Conservation (phyloP, 139 green algal genomes). For the Chlorella sp. region DNA sequence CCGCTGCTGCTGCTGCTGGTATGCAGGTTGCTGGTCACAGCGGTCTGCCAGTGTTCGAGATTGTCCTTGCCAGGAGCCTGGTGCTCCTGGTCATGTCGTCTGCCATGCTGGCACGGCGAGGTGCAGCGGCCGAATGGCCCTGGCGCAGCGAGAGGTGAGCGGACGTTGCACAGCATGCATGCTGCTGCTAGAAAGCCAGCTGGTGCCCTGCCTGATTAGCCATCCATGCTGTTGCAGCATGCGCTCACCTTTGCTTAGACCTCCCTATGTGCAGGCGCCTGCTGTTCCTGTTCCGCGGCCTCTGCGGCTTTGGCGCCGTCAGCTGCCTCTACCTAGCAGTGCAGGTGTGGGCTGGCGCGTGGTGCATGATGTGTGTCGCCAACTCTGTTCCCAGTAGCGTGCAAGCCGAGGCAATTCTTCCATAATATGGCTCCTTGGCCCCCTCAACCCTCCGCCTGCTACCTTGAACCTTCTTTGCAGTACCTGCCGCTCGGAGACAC, state of each 20-base stretch:
- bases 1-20: too few relatives aligned
- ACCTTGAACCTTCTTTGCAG: too few relatives aligned
- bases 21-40: background rate
- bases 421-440: too few relatives aligned
- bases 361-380: too few relatives aligned
- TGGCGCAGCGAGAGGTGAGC: constrained; percentile 6
- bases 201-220: too few relatives aligned
- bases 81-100: constrained; percentile 26
- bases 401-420: too few relatives aligned
- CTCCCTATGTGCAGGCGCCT: background rate
- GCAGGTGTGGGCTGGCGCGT: background rate
- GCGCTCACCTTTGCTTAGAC: background rate
- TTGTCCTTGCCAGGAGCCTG: constrained; percentile 28
- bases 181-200: background rate
- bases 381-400: too few relatives aligned
- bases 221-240: too few relatives aligned
- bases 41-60: constrained; percentile 34
- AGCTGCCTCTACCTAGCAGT: constrained; percentile 23
- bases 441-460: too few relatives aligned
- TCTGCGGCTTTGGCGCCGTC: constrained; percentile 24
- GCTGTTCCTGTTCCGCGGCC: constrained; percentile 33
- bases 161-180: background rate
- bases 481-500: constrained; percentile 45
- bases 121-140: background rate
- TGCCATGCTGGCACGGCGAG: background rate